These are phyloP conservation scores for Trypanosoma boissoni DNA, from an alignment of 208 protist genomes.

Conservation along the genomic window DNA sequence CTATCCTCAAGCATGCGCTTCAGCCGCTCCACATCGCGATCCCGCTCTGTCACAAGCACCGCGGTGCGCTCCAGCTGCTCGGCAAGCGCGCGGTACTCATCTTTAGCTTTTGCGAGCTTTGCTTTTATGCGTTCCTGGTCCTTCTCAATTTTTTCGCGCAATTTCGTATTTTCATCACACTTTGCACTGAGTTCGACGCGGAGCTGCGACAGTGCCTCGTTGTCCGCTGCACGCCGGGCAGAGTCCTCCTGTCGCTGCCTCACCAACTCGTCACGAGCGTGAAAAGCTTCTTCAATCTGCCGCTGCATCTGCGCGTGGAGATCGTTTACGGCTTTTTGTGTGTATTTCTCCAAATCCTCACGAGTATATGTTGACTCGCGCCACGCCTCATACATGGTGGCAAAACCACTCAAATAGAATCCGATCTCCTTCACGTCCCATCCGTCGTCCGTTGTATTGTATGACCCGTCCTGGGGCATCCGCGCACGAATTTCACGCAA, in stretches of 20 bases:
- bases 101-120: constrained; percentile 78
- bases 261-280: constrained; percentile 58
- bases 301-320: constrained; percentile 69
- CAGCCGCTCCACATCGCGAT: constrained; percentile 74
- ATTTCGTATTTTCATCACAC: constrained; percentile 79
- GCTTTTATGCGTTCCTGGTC: constrained; percentile 91
- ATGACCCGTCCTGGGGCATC: constrained; percentile 67
- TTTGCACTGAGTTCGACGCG: constrained; percentile 74
- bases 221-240: constrained; percentile 57
- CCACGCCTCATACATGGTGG: constrained; percentile 72
- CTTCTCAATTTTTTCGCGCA: constrained; percentile 88
- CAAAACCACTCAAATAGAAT: constrained; percentile 75
- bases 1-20: constrained; percentile 79
- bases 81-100: constrained; percentile 68
- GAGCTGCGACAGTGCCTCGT: constrained; percentile 67
- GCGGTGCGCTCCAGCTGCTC: constrained; percentile 70
- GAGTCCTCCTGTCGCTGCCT: constrained; percentile 73
- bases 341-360: constrained; percentile 88
- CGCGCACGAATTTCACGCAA: constrained; percentile 48
- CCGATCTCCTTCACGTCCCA: constrained; percentile 89
- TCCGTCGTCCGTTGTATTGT: constrained; percentile 56
- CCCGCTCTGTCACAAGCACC: constrained; percentile 51
- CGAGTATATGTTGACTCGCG: constrained; percentile 75
- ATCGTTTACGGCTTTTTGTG: constrained; percentile 51
- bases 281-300: constrained; percentile 64